These are phyloP conservation scores for Pilasporangium apinafurcum DNA, from an alignment of 352 stramenopile genomes.

Conservation along the genomic window DNA sequence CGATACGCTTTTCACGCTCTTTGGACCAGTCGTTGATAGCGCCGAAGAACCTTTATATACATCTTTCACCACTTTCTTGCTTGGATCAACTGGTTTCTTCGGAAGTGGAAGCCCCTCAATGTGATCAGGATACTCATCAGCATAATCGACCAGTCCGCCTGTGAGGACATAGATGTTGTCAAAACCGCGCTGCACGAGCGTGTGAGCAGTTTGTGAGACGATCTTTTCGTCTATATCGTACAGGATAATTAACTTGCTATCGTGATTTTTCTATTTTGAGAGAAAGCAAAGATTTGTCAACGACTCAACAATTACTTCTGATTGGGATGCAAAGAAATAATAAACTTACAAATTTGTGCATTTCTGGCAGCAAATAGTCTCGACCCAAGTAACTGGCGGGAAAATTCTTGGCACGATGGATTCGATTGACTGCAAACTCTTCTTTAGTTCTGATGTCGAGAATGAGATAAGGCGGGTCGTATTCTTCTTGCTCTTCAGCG, in stretches of 20 bases:
- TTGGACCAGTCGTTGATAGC: constrained; percentile 22
- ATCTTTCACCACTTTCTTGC: constrained; percentile 46
- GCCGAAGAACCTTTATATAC: constrained; percentile 49
- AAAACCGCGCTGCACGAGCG: constrained; percentile 73
- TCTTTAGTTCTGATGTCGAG: constrained; percentile 65
- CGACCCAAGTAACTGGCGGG: constrained; percentile 49
- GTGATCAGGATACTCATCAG: constrained; percentile 52
- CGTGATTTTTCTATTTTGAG: constrained; percentile 55
- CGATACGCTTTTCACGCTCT: constrained; percentile 49
- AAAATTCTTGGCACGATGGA: constrained; percentile 64
- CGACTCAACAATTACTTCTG: background rate
- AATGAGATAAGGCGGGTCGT: constrained; percentile 69
- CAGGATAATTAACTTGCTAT: constrained; percentile 67
- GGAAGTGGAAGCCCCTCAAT: constrained; percentile 56
- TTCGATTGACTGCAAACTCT: constrained; percentile 63
- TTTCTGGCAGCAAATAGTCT: constrained; percentile 60
- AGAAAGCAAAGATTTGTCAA: background rate
- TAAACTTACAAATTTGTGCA: constrained; percentile 56
- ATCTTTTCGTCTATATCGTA: constrained; percentile 76
- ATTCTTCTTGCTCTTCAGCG: constrained; percentile 68
- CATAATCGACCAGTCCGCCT: constrained; percentile 55
- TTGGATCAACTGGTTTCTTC: constrained; percentile 40
- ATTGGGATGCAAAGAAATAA: background rate
- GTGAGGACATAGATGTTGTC: constrained; percentile 84
- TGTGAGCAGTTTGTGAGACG: constrained; percentile 49